Evolutionary conservation across 768 basidiomycete species (phyloP), one percentile per base, ranked within the genome.

Genomic region (Suillus spraguei): DNA sequence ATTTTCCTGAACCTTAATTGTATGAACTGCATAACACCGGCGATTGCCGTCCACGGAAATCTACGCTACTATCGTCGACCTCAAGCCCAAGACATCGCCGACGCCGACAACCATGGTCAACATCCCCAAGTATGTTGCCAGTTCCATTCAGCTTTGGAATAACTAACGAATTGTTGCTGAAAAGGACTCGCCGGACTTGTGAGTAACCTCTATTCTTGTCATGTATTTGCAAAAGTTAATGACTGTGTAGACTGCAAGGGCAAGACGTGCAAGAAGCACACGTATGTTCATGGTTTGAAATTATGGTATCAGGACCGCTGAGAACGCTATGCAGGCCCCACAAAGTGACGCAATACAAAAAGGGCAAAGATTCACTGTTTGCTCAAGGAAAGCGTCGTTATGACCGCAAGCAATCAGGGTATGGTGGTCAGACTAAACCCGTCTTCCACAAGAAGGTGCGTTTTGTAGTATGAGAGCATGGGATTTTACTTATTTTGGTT

Each of bases 281-380:
- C 94, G 92, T 95, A 82, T 62, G 92, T 81, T 44, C n/a, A 9
- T 39, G 1, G 20, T 44, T 17, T 47, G 54, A 20, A 17, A 24
- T 28, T 60, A 24, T 47, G 1, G 17, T 20, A 13, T 53, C 13
- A 22, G n/a, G 9, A 32, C 13, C 50, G 62, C 63, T 56, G n/a
- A 60, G 46, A 36, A 20, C 10, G 35, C 35, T 68, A 60, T 71
- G 55, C 74, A 95, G 94, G 67, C 96, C 96, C 64, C 97, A 99
- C 84, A 99, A 99, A 81, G 97, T 99, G 74, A 98, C 97, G 64
- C 97, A 99, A 79, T 99, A 99, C 88, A 99, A 99, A 90, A 97
- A 94, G 87, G 97, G 97, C 77, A 99, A 99, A 83, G 97, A 94
- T 77, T 99, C 97, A 64, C 82, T 96, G 67, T 92, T 93, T 77